Percentiles rank a stretch among this genome's conserved stretches.
These are phyloP conservation scores for Pelargonium citronellum DNA, from an alignment of 441 rosid species.

Conservation along the genomic window DNA sequence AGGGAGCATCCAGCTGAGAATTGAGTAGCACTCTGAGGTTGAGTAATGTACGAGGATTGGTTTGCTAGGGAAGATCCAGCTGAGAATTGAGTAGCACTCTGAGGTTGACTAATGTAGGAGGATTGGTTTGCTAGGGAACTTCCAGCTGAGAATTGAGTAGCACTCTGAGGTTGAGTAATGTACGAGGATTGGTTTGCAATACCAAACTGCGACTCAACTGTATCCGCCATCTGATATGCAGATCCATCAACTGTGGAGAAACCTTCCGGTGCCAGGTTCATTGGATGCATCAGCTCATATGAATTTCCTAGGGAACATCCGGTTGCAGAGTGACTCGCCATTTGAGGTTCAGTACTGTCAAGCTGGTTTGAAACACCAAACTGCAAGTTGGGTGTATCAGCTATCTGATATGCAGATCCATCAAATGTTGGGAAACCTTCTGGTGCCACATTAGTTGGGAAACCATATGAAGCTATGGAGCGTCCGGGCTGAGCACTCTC, in stretches of 20 bases:
- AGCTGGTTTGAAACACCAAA: not conserved
- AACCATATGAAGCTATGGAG: no score
- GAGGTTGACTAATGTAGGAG: no score
- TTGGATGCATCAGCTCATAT: not conserved
- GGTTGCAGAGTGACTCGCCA: not conserved
- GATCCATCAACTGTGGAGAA: not conserved
- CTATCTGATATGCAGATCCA: not conserved
- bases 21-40: no score
- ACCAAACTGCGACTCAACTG: not conserved
- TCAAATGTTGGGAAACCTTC: not conserved
- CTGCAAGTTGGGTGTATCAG: constrained; percentile 8
- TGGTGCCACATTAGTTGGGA: not conserved
- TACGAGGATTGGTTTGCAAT: not conserved
- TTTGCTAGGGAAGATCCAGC: no score
- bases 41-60: no score
- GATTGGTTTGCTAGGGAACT: no score
- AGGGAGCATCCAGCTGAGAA: no score
- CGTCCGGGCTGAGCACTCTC: no score
- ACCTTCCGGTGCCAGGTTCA: not conserved
- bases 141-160: no score
- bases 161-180: not conserved
- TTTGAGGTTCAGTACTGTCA: not conserved
- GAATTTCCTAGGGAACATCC: not conserved
- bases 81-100: no score
- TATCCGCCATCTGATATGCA: not conserved